Evolutionary conservation across 257 asterid species (phyloP), one percentile per base, ranked within the genome.

Genomic region (Phtheirospermum japonicum): DNA sequence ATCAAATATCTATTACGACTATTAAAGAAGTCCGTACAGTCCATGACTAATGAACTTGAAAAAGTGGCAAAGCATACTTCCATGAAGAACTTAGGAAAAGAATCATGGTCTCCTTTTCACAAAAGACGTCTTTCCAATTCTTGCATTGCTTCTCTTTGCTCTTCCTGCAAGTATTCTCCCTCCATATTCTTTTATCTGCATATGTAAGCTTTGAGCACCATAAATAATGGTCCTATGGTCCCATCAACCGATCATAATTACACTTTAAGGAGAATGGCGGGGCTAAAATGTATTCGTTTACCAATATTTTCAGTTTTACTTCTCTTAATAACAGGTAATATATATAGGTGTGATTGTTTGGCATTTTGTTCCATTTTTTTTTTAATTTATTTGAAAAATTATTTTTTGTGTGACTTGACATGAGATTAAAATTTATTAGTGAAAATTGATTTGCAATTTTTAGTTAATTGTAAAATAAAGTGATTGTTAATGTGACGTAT

Each of bases 241-340:
- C 39, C 0, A 8, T 8, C 9, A 33, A 33, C 39, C 39, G 39
- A 5, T 8, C 7, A 5, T 33, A 33, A 33, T 2, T 33, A 1
- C 39, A 5, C 1, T 5, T 40, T 40, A 39, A 28, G 20, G 11
- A 65, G 36, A 12, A 77, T 79, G 91, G 77, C 62, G 31, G 13
- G 30, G 30, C 4, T 18, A 26, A 48, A 18, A 20, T 19, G 5
- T 43, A 31, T 54, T 49, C 63, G 4, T 56, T 45, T n/a, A n/a
- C n/a, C n/a, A n/a, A n/a, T n/a, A n/a, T n/a, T 40, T 18, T 61
- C 63, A 16, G 46, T 65, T 67, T 57, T 74, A 48, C 52, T 82
- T 68, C 70, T 80, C 31, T 32, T 84, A 43, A 42, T 69, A 6
- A 53, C 79, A 72, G 90, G 90, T 74, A 66, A n/a, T 76, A 48